phyloP scores from a whole-genome alignment of 2,329 filamentous ascomycete genomes.

The Pestalotiopsis fici region DNA sequence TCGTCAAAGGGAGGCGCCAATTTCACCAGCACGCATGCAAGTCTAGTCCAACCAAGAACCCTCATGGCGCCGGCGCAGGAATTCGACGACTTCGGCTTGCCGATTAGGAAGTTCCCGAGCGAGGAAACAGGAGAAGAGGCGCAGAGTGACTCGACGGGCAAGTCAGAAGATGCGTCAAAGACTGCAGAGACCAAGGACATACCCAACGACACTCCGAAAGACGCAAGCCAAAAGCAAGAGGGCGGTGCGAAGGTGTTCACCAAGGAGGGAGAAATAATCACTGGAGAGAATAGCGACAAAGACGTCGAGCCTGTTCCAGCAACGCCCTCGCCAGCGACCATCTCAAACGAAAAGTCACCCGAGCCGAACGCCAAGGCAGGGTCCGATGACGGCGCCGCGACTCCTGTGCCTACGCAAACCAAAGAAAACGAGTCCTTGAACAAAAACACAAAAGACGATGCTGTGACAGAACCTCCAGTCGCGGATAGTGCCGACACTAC shows the following conservation, averaged over 20 bases:
- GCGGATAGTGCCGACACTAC: constrained; percentile 7
- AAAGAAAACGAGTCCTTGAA: constrained; percentile 8
- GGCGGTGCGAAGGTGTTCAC: constrained; percentile 14
- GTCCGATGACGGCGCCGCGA: constrained; percentile 21
- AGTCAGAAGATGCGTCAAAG: constrained; percentile 11
- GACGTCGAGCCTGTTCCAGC: constrained; percentile 38
- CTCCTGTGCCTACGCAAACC: constrained; percentile 20
- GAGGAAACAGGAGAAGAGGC: constrained; percentile 19
- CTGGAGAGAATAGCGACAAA: constrained; percentile 38
- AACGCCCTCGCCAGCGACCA: constrained; percentile 25
- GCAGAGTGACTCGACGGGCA: constrained; percentile 8
- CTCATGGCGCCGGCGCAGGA: constrained; percentile 39
- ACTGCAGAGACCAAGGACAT: constrained; percentile 6
- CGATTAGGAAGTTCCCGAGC: constrained; percentile 53
- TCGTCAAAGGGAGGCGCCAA: background rate
- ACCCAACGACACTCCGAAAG: background rate
- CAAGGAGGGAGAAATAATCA: constrained; percentile 20
- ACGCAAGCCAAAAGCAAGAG: constrained; percentile 7
- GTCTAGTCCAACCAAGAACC: constrained; percentile 25
- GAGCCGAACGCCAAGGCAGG: constrained; percentile 9
- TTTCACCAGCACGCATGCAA: constrained; percentile 29
- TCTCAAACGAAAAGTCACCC: constrained; percentile 16
- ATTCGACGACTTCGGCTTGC: constrained; percentile 72
- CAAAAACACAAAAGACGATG: constrained; percentile 6
- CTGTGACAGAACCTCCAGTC: background rate